A percentile compares a stretch with the other conserved stretches of the same genome.
Evolutionary conservation across 225 moss, liverwort and hornwort species (phyloP).

Genomic region (Pseudisothecium myosuroides): DNA sequence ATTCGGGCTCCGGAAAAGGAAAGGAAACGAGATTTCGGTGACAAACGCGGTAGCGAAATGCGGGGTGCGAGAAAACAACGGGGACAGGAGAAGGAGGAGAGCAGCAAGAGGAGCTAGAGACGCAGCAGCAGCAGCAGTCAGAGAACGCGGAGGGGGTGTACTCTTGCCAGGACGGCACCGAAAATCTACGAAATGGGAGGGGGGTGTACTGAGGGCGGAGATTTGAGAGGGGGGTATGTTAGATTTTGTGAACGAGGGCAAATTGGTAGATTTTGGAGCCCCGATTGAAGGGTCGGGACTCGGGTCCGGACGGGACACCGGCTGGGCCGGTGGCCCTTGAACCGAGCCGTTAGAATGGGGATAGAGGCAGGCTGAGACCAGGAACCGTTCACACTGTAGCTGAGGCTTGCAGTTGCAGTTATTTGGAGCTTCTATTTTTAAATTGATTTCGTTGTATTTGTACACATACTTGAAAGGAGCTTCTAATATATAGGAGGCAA

Average conservation of each 20-base stretch:
- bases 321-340: background rate
- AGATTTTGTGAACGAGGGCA: background rate
- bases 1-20: background rate
- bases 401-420: background rate
- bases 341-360: slow-evolving; percentile 34
- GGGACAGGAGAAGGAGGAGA: background rate
- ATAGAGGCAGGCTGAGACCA: background rate
- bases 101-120: background rate
- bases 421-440: background rate
- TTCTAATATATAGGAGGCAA: too few species aligned
- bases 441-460: background rate
- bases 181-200: accelerated
- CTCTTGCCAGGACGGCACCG: slow-evolving; percentile 6
- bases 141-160: slow-evolving; percentile 29
- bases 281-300: background rate
- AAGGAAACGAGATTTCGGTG: background rate
- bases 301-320: background rate
- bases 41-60: background rate
- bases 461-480: too few species aligned
- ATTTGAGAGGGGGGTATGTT: accelerated
- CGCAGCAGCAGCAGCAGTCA: slow-evolving; percentile 8
- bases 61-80: background rate
- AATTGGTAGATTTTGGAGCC: background rate
- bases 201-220: accelerated
- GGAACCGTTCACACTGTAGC: background rate